Conservation (phyloP, 148 eudicot species). For the Pouteria glomerata region DNA sequence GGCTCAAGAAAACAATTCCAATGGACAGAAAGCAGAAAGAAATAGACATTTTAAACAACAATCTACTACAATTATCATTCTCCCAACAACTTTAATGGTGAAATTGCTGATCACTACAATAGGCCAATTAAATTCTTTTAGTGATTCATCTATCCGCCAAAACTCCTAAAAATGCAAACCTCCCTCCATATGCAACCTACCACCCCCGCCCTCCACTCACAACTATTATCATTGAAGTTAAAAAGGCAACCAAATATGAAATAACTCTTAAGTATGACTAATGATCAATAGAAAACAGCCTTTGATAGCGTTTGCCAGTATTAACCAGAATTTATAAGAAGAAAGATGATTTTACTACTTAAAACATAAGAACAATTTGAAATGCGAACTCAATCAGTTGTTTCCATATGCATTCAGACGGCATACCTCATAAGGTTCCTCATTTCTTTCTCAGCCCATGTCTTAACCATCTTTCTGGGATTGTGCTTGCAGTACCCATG, state of each 20-base stretch:
- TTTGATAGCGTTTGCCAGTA: no score
- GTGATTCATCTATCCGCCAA: not conserved
- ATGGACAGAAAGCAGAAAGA: no score
- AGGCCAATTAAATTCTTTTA: not conserved
- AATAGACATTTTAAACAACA: not conserved
- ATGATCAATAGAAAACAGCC: no score
- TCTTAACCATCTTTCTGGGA: constrained; percentile 98
- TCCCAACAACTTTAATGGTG: not conserved
- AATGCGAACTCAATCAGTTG: not conserved
- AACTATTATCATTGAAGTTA: not conserved
- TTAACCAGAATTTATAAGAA: no score
- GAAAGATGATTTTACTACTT: no score
- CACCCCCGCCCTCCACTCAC: no score
- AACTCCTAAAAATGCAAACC: no score
- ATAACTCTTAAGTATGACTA: no score
- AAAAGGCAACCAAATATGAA: not conserved
- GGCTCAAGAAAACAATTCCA: no score
- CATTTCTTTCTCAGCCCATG: constrained; percentile 99
- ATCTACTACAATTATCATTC: not conserved
- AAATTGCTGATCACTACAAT: not conserved
- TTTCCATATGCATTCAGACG: not conserved
- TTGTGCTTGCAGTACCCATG: constrained; percentile 92
- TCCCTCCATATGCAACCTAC: no score
- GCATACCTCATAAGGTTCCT: constrained; percentile 90
- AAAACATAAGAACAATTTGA: no score